Conservation (phyloP, 2,329 filamentous ascomycete genomes). For the Ophiocordyceps australis region DNA sequence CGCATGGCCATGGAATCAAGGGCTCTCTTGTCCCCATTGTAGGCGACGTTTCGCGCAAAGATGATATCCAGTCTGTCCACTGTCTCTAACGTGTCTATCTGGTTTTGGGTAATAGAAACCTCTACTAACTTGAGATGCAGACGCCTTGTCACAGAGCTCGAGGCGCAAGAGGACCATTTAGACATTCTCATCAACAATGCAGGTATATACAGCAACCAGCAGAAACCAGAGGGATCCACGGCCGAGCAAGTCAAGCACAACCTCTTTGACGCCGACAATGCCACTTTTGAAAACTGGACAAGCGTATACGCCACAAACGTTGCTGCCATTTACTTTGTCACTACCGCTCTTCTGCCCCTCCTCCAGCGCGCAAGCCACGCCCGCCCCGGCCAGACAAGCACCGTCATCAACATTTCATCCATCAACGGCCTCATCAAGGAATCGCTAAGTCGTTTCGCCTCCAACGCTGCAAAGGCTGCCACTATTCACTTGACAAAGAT, state of each 20-base stretch:
- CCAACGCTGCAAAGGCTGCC: conserved; percentile 46
- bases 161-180: conserved; percentile 34
- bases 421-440: conserved; percentile 47
- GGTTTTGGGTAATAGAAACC: no score
- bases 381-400: conserved; percentile 29
- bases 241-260: conserved; percentile 35
- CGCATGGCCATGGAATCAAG: conserved; percentile 31
- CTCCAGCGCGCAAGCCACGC: conserved; percentile 30
- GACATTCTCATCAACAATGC: conserved; percentile 54
- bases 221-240: conserved; percentile 33
- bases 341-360: conserved; percentile 42
- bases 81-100: conserved; percentile 24
- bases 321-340: conserved; percentile 47
- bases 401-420: conserved; percentile 49
- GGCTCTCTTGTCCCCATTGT: conserved; percentile 41
- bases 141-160: conserved; percentile 20
- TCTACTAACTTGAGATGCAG: neutral
- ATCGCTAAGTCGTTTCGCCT: conserved; percentile 46
- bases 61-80: conserved; percentile 26
- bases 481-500: conserved; percentile 46
- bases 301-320: conserved; percentile 60
- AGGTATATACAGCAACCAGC: conserved; percentile 34
- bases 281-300: conserved; percentile 54
- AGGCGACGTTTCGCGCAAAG: conserved; percentile 43
- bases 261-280: conserved; percentile 41